Conservation (phyloP, 2,329 filamentous ascomycete genomes). For the Colletotrichum neosansevieriae region DNA sequence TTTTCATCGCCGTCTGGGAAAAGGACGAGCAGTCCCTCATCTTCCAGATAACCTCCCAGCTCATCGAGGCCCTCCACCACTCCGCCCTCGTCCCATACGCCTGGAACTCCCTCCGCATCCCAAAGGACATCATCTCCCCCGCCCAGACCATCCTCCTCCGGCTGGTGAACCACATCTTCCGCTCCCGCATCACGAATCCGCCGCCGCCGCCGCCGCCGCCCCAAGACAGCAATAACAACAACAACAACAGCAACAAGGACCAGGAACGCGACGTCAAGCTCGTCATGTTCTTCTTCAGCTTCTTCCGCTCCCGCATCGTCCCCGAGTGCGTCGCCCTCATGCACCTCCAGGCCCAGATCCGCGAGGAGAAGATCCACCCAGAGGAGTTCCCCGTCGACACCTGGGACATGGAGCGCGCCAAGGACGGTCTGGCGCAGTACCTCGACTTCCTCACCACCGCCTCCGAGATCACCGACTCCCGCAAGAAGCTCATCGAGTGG, state of each 20-base stretch:
- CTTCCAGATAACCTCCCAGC: constrained; percentile 96
- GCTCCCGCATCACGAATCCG: constrained; percentile 60
- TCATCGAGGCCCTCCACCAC: constrained; percentile 91
- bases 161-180: constrained; percentile 89
- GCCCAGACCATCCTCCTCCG: constrained; percentile 94
- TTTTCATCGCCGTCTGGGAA: constrained; percentile 98
- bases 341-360: constrained; percentile 91
- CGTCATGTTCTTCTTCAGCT: constrained; percentile 91
- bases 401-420: constrained; percentile 98
- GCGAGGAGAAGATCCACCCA: constrained; percentile 78
- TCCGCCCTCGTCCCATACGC: constrained; percentile 91
- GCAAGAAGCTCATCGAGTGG: constrained; percentile 89
- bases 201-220: constrained; percentile 32
- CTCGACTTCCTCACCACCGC: constrained; percentile 93
- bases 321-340: constrained; percentile 96
- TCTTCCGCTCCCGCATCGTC: constrained; percentile 92
- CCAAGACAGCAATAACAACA: constrained; percentile 45
- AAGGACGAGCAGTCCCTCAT: constrained; percentile 93
- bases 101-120: constrained; percentile 90
- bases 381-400: constrained; percentile 93
- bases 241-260: constrained; percentile 60
- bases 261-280: constrained; percentile 69
- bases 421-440: constrained; percentile 94
- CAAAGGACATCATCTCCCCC: constrained; percentile 95
- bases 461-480: constrained; percentile 86